These are phyloP conservation scores for Filobasidium floriforme DNA, from an alignment of 768 basidiomycete species.

Conservation along the genomic window DNA sequence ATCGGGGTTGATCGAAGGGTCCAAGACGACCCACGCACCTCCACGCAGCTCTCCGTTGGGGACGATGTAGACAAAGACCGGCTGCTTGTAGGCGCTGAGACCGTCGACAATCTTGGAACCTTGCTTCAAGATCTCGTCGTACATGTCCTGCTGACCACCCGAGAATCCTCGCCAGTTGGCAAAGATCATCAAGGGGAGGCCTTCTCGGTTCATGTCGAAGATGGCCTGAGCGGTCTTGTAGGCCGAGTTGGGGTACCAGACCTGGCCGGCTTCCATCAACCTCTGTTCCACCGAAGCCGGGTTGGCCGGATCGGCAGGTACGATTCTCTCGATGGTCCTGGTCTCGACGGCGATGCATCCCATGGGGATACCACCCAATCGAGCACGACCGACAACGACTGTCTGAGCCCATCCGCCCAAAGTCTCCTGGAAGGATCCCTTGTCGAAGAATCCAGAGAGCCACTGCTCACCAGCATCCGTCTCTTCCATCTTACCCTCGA, in stretches of 20 bases:
- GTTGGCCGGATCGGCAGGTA: constrained; percentile 97
- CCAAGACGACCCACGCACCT: constrained; percentile 98
- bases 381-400: constrained; percentile 91
- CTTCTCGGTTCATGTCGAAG: constrained; percentile 96
- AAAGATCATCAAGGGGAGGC: constrained; percentile 92
- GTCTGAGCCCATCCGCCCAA: constrained; percentile 99
- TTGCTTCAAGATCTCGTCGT: constrained; percentile 92
- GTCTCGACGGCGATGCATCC: constrained; percentile 98
- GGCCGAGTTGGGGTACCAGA: constrained; percentile 99
- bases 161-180: constrained; percentile 99
- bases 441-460: constrained; percentile 91
- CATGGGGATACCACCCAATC: constrained; percentile 91
- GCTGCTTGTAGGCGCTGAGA: constrained; percentile 90
- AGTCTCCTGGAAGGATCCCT: constrained; percentile 95
- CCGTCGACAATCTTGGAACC: constrained; percentile 99
- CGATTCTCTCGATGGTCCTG: constrained; percentile 88
- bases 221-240: constrained; percentile 99
- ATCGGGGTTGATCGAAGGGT: constrained; percentile 90
- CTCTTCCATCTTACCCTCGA: constrained; percentile 88
- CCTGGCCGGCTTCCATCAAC: constrained; percentile 95
- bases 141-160: constrained; percentile 98
- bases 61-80: constrained; percentile 95
- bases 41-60: constrained; percentile 98
- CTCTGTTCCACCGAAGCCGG: constrained; percentile 91
- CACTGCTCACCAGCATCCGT: constrained; percentile 54